A percentile compares a stretch with the other conserved stretches of the same genome.
phyloP scores from a whole-genome alignment of 2,329 filamentous ascomycete genomes.

The Aspergillus tamarii region DNA sequence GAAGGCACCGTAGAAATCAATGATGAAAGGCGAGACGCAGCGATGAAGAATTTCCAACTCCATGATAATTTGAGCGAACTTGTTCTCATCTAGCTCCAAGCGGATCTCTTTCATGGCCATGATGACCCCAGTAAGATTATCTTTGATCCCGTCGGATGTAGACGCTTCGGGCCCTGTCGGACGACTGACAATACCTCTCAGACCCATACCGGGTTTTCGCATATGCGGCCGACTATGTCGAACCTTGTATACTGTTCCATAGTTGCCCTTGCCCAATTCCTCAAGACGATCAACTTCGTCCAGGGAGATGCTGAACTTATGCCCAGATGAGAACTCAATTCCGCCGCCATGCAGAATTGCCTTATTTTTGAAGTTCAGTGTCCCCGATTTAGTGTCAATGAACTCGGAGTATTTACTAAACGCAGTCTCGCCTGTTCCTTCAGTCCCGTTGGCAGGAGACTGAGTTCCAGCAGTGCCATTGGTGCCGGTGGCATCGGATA shows the following conservation, averaged over 20 bases:
- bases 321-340: conserved; percentile 88
- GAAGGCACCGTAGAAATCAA: conserved; percentile 98
- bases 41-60: conserved; percentile 95
- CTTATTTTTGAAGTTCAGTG: conserved; percentile 89
- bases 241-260: conserved; percentile 97
- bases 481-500: conserved; percentile 52
- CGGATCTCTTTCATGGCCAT: conserved; percentile 99
- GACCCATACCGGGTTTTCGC: conserved; percentile 61
- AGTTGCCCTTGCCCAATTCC: conserved; percentile 96
- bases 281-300: conserved; percentile 93
- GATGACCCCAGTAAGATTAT: conserved; percentile 63
- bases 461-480: conserved; percentile 51
- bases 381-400: conserved; percentile 89
- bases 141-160: conserved; percentile 21
- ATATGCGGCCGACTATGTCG: conserved; percentile 75
- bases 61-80: conserved; percentile 96
- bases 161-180: conserved; percentile 27
- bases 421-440: conserved; percentile 51
- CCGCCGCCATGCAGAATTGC: conserved; percentile 86
- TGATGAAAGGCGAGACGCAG: conserved; percentile 92
- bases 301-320: conserved; percentile 88
- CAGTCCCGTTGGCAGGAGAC: conserved; percentile 28
- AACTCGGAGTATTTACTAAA: conserved; percentile 77
- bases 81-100: conserved; percentile 91
- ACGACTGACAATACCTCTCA: conserved; percentile 61